Percentiles rank a stretch among this genome's conserved stretches.
Evolutionary conservation across 495 filamentous ascomycete genomes (phyloP).

Genomic region (Aspergillus cavernicola): DNA sequence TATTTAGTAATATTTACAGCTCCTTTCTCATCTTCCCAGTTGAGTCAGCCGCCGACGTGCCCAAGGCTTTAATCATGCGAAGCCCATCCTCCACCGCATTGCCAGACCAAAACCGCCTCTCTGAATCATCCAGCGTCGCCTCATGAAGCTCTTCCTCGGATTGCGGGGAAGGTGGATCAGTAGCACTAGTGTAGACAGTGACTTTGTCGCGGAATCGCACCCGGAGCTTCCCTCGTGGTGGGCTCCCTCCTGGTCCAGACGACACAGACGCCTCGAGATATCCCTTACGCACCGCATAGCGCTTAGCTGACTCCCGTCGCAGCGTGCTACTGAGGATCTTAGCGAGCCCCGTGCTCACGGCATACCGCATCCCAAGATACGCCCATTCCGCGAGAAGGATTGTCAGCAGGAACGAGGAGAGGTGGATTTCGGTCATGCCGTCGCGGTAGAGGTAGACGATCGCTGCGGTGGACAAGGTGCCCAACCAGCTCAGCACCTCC

Average conservation of each 20-base stretch:
- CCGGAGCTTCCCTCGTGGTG: constrained; percentile 21
- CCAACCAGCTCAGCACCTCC: constrained; percentile 86
- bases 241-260: constrained; percentile 10
- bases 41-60: not conserved
- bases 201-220: constrained; percentile 42
- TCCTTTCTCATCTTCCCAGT: not conserved
- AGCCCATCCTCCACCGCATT: not conserved
- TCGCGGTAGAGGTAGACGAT: constrained; percentile 82
- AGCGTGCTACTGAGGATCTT: constrained; percentile 76
- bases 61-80: constrained; percentile 1
- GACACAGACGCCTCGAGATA: constrained; percentile 46
- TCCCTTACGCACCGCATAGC: constrained; percentile 67
- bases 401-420: constrained; percentile 70
- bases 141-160: constrained; percentile 22
- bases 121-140: constrained; percentile 24
- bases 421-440: constrained; percentile 56
- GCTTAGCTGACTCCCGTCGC: constrained; percentile 67
- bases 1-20: too few relatives aligned
- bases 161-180: constrained; percentile 6
- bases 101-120: constrained; percentile 35
- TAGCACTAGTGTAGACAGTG: constrained; percentile 28
- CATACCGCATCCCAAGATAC: constrained; percentile 67
- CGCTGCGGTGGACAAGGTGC: constrained; percentile 76
- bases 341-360: constrained; percentile 59
- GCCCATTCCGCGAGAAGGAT: constrained; percentile 80